Percentiles rank a stretch among this genome's conserved stretches.
phyloP scores from a whole-genome alignment of 306 rosid genomes.

The Mimosa bimucronata region DNA sequence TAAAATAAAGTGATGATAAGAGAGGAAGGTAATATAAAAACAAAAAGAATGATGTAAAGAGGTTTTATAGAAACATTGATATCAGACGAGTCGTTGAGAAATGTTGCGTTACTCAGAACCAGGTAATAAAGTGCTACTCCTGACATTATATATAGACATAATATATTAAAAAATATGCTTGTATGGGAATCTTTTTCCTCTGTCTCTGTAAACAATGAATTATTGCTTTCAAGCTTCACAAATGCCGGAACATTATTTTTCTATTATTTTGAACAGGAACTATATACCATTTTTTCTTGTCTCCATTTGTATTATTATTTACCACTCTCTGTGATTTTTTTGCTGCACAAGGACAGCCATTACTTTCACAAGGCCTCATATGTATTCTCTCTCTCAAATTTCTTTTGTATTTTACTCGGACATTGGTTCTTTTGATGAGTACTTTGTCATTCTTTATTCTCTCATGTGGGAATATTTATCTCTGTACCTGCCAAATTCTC shows the following conservation, averaged over 20 bases:
- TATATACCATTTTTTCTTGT: constrained; percentile 41
- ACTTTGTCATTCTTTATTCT: constrained; percentile 49
- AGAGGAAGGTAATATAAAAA: constrained; percentile 39
- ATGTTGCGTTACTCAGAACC: constrained; percentile 41
- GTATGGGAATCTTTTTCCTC: constrained; percentile 67
- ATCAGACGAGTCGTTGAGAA: constrained; percentile 37
- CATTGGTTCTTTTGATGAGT: constrained; percentile 40
- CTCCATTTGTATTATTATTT: constrained; percentile 36
- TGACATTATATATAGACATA: constrained; percentile 23
- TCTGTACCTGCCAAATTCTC: constrained; percentile 60
- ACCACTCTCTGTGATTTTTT: constrained; percentile 36
- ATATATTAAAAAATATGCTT: constrained; percentile 67
- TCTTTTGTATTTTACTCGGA: constrained; percentile 35
- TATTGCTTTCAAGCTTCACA: constrained; percentile 49
- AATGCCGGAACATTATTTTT: constrained; percentile 43
- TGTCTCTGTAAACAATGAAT: constrained; percentile 47
- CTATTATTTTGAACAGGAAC: constrained; percentile 51
- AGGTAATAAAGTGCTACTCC: constrained; percentile 39
- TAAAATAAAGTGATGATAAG: constrained; percentile 26
- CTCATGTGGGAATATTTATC: constrained; percentile 33
- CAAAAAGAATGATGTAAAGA: constrained; percentile 43
- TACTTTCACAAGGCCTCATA: constrained; percentile 46
- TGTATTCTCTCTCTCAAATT: constrained; percentile 25
- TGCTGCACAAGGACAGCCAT: constrained; percentile 49
- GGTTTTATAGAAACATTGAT: constrained; percentile 29